Base-by-base conservation (phyloP, 352 stramenopile genomes). In the Phytopythium litorale region DNA sequence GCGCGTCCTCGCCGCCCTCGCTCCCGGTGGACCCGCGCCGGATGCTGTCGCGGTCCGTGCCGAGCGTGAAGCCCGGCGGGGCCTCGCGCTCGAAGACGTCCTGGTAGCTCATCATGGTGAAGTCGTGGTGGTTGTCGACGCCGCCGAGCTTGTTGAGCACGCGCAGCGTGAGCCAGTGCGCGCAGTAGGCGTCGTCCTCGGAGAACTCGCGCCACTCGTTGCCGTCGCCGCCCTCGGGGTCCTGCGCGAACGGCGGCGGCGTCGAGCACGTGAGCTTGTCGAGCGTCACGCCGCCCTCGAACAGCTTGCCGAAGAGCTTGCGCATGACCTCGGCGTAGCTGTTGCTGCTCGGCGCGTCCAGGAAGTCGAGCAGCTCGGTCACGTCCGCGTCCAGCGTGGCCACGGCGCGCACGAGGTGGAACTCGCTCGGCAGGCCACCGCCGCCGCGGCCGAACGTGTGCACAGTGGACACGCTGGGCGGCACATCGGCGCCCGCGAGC, bases 71-170 rank as follows among this genome's bases (percentile, higher is more conserved):
- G 5, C 25, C 33, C 12, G 53, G 35, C 40, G 55, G 37, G 4
- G 73, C 76, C 40, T 82, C 66, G 19, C 70, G 68, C 42, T 76
- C 67, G 52, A 87, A 91, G 7, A 64, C 70, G 64, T 91, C 81
- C 59, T 91, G 81, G 64, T 89, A 91, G 63, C 70, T 76, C n/a
- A 85, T 80, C 2, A 91, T 63, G 4, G 81, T 91, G 46, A 89
- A 89, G 55, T 91, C 81, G 54, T 73, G 70, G 43, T 65, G 57
- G 58, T 72, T 79, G 42, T 88, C 78, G 12, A 65, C 60, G 42
- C 59, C 73, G 2, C 66, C 66, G 32, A 78, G 60, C 37, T 70
- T 76, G 11, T 69, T 63, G 21, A 79, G 68, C 15, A 66, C 64
- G 33, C 76, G 75, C 42, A 91, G 72, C 37, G 79, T 71, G 40